Base-by-base conservation (phyloP, 305 asterid genomes). In the Petunia hybrid region DNA sequence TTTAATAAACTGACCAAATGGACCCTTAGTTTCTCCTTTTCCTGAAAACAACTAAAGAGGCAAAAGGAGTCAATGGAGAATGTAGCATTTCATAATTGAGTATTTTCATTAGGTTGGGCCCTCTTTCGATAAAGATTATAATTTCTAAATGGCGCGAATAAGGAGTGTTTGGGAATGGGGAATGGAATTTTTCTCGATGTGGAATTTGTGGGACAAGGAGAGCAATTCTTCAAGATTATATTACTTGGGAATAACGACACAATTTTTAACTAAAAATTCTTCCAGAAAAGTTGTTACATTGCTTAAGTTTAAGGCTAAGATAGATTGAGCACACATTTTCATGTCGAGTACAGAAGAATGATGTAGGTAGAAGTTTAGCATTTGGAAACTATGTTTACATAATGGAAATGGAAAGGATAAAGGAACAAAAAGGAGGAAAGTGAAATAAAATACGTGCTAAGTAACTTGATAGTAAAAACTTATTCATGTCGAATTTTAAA, bases 121-220 rank as follows among this genome's bases (percentile, higher is more conserved):
- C 13, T 71, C 48, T 48, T 48, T 73, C 12, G 6, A 35, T 35
- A 7, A 46, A 35, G 1, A 48, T 35, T 70, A 67, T 48, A 10
- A 22, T 70, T 69, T 2, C 5, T 35, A 48, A 46, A 12, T 5
- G 13, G 45, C 42, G 22, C 62, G 62, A 71, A 48, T 76, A 86
- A 69, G 45, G 48, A 13, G 36, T 65, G 70, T 46, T 76, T 55
- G 31, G 35, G 40, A 22, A 55, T 36, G 65, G 76, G 76, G 79
- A 45, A 59, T 69, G 83, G 87, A 80, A 87, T 84, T 70, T 80
- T 75, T 65, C 85, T 82, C 41, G 85, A 86, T 83, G 77, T 53
- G 31, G 85, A 81, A 75, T 73, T 81, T 35, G 16, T 51, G 7
- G 31, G 62, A 73, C 14, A 12, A 4, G 35, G 45, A 6, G 48